These are phyloP conservation scores for Lichtheimia ornata DNA, from an alignment of 371 early-diverging fungal genomes.

Conservation along the genomic window DNA sequence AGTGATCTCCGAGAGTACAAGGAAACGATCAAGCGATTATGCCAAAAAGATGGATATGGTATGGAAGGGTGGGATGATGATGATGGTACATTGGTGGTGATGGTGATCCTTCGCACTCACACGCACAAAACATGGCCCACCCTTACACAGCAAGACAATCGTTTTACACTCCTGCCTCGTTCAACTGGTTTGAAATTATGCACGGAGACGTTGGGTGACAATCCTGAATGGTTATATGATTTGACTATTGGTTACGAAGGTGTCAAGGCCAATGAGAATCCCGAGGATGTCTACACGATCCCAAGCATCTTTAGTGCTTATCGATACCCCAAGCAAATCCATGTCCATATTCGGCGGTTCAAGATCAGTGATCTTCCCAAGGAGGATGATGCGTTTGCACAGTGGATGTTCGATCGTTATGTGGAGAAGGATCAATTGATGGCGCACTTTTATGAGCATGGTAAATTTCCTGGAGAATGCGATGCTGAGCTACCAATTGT, in stretches of 20 bases:
- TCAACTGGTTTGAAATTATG: slow-evolving; percentile 73
- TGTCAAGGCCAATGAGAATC: slow-evolving; percentile 59
- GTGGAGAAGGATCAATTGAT: slow-evolving; percentile 85
- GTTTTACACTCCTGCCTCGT: slow-evolving; percentile 74
- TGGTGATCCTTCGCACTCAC: too few relatives aligned
- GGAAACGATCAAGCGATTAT: slow-evolving; percentile 43
- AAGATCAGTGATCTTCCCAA: slow-evolving; percentile 66
- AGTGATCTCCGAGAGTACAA: slow-evolving; percentile 49
- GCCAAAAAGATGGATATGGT: slow-evolving; percentile 55
- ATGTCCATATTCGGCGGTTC: slow-evolving; percentile 73
- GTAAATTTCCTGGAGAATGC: slow-evolving; percentile 55
- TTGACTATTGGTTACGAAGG: slow-evolving; percentile 83
- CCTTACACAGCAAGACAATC: slow-evolving; percentile 37
- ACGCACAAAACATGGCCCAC: too few relatives aligned
- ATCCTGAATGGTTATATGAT: slow-evolving; percentile 74
- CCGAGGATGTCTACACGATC: slow-evolving; percentile 73
- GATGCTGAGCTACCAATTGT: slow-evolving; percentile 12
- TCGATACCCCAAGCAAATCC: slow-evolving; percentile 65
- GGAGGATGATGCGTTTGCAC: slow-evolving; percentile 61
- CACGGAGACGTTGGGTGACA: slow-evolving; percentile 55
- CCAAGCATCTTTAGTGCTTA: slow-evolving; percentile 61
- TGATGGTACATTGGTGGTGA: not conserved
- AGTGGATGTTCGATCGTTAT: slow-evolving; percentile 81
- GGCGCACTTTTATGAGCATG: slow-evolving; percentile 75
- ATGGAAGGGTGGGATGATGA: not conserved